Evolutionary conservation across 345 rosid genomes (phyloP).

Genomic region (Eutrema heterophyllum): DNA sequence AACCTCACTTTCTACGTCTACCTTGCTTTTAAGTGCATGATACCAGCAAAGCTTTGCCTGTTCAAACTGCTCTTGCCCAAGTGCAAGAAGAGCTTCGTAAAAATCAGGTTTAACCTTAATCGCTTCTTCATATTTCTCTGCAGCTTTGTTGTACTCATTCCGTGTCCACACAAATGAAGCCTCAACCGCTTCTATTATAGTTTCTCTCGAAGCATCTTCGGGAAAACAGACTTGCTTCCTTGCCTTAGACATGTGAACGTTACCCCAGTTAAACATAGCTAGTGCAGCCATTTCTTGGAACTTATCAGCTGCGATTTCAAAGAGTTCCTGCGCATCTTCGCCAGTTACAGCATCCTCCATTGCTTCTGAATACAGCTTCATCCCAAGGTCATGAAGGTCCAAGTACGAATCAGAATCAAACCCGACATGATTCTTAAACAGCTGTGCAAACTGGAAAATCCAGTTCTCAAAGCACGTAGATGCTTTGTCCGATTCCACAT

Average conservation of each 20-base stretch:
- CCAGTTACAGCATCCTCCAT: conserved; percentile 85
- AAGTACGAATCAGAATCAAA: conserved; percentile 90
- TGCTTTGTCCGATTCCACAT: conserved; percentile 34
- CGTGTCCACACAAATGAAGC: conserved; percentile 69
- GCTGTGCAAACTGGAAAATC: conserved; percentile 84
- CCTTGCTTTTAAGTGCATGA: conserved; percentile 64
- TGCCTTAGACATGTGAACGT: conserved; percentile 85
- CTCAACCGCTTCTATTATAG: conserved; percentile 47
- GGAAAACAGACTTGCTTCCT: conserved; percentile 65
- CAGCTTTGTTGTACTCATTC: conserved; percentile 71
- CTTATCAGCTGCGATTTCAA: conserved; percentile 76
- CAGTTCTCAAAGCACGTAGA: conserved; percentile 61
- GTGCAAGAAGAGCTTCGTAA: conserved; percentile 88
- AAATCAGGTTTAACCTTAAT: conserved; percentile 80
- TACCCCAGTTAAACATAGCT: conserved; percentile 96
- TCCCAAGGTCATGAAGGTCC: conserved; percentile 91
- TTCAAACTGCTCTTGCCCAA: conserved; percentile 95
- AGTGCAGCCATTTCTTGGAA: conserved; percentile 98
- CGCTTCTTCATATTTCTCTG: conserved; percentile 72
- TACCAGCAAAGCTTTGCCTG: conserved; percentile 96
- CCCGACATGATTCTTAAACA: conserved; percentile 93
- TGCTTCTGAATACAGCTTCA: conserved; percentile 91
- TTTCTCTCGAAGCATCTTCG: conserved; percentile 64
- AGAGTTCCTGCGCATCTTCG: conserved; percentile 84
- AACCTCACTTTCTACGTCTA: conserved; percentile 57